These are phyloP conservation scores for Acanthamoeba healyi DNA, from an alignment of 208 protist species.

Conservation along the genomic window DNA sequence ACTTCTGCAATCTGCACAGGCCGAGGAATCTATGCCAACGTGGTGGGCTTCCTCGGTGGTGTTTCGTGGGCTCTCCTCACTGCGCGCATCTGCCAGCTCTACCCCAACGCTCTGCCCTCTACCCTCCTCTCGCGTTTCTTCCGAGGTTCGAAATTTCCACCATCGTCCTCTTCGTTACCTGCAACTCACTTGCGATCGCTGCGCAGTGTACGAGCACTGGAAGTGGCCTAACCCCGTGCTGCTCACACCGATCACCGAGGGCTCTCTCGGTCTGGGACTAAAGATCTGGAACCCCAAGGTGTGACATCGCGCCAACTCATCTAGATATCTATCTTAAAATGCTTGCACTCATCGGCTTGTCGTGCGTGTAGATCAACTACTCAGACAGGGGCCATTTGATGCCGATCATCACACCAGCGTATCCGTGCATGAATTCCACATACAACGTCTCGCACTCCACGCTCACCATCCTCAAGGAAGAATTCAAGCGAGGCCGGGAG, in stretches of 20 bases:
- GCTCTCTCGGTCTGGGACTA: constrained; percentile 31
- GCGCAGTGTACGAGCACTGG: constrained; percentile 81
- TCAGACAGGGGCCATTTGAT: constrained; percentile 95
- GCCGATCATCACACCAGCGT: constrained; percentile 98
- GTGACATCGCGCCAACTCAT: no score
- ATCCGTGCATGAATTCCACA: constrained; percentile 98
- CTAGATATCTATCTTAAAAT: no score
- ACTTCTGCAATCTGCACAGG: constrained; percentile 71
- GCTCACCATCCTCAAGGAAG: constrained; percentile 94
- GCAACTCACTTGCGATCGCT: background rate
- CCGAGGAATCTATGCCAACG: constrained; percentile 97
- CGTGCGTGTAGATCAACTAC: constrained; percentile 3
- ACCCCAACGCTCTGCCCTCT: constrained; percentile 96
- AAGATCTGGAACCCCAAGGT: constrained; percentile 89
- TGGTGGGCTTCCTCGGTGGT: constrained; percentile 97
- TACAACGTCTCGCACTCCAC: constrained; percentile 97
- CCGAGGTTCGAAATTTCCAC: constrained; percentile 72
- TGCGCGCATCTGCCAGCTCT: constrained; percentile 97
- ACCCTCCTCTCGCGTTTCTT: constrained; percentile 97
- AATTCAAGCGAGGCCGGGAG: constrained; percentile 94
- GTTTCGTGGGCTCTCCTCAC: constrained; percentile 97
- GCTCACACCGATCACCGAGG: constrained; percentile 82
- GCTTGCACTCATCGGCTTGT: no score
- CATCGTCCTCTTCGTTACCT: constrained; percentile 86
- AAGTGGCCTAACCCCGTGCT: constrained; percentile 88